These are phyloP conservation scores for Panicum hallii DNA, from an alignment of 202 grass and related monocot genomes.

Conservation along the genomic window DNA sequence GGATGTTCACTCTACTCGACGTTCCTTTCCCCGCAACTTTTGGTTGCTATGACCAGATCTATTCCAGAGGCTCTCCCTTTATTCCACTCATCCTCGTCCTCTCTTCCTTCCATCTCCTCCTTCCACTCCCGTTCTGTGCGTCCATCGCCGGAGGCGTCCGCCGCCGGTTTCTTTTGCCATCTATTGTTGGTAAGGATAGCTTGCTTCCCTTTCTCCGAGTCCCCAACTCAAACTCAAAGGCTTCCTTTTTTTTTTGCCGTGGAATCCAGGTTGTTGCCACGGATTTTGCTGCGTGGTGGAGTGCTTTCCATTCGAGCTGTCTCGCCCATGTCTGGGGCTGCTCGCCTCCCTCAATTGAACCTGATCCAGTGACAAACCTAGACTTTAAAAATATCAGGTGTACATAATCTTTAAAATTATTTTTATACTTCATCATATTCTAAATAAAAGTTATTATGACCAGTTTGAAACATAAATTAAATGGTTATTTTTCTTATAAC, in stretches of 20 bases:
- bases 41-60: conserved; percentile 25
- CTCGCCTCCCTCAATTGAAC: neutral
- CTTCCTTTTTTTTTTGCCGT: no score
- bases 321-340: neutral
- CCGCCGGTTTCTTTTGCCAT: neutral
- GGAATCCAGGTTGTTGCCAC: no score
- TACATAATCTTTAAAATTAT: no score
- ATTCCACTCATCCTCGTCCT: neutral
- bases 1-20: conserved; percentile 30
- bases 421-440: no score
- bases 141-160: neutral
- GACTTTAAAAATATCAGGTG: no score
- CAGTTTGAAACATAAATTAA: no score
- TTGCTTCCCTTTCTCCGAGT: no score
- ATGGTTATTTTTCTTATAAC: no score
- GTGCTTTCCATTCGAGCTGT: neutral
- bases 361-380: no score
- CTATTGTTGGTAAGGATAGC: no score
- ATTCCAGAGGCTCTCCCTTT: neutral
- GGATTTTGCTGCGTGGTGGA: neutral
- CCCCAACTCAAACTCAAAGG: no score
- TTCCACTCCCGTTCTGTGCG: neutral
- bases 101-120: neutral
- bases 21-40: conserved; percentile 26
- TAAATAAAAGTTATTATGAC: no score